These are phyloP conservation scores for Thelonectria rubi DNA, from an alignment of 2,329 filamentous ascomycete species.

Conservation along the genomic window DNA sequence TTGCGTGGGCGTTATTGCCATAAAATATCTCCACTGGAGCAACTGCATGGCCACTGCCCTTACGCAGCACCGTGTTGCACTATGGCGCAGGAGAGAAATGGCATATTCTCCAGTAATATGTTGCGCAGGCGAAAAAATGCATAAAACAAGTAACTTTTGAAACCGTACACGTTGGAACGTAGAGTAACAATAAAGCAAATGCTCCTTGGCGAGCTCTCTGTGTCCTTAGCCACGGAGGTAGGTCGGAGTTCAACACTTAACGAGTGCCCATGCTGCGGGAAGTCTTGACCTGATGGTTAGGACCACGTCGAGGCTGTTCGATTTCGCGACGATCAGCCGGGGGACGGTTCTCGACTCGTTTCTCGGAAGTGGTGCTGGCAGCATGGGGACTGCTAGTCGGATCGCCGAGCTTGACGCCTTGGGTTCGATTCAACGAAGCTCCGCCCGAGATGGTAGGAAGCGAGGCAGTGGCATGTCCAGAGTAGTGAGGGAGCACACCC, in stretches of 20 bases:
- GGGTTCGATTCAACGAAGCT: conserved; percentile 45
- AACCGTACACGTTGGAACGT: conserved; percentile 27
- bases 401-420: conserved; percentile 41
- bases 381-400: conserved; percentile 36
- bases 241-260: conserved; percentile 18
- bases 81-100: conserved; percentile 1
- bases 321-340: conserved; percentile 39
- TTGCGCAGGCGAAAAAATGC: conserved; percentile 20
- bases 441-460: conserved; percentile 56
- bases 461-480: conserved; percentile 62
- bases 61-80: neutral
- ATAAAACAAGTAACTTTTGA: conserved; percentile 37
- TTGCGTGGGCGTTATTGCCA: conserved; percentile 36
- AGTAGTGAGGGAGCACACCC: conserved; percentile 63
- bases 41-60: conserved; percentile 13
- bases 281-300: conserved; percentile 29
- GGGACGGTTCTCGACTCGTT: conserved; percentile 57
- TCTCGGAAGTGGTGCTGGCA: conserved; percentile 43
- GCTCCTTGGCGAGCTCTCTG: conserved; percentile 32
- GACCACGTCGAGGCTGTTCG: conserved; percentile 28
- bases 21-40: conserved; percentile 38
- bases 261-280: conserved; percentile 27
- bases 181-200: conserved; percentile 48
- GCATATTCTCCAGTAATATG: neutral
- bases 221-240: neutral